These are phyloP conservation scores for Eragrostis tef DNA, from an alignment of 202 grass and related monocot species.

Conservation along the genomic window DNA sequence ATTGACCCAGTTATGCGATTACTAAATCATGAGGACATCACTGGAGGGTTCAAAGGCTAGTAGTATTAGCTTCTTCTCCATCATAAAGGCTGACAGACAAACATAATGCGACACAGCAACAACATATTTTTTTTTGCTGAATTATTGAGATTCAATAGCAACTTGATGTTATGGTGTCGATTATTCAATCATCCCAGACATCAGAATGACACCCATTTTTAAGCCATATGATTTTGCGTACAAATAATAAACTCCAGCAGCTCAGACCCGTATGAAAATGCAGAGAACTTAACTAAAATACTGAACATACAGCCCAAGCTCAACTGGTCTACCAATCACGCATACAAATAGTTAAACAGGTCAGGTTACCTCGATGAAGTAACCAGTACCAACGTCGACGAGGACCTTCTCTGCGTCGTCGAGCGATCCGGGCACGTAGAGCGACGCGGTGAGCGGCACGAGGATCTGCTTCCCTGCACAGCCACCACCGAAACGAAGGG, in stretches of 20 bases:
- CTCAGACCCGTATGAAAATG: not conserved
- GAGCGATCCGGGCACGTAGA: conserved; percentile 87
- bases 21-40: not conserved
- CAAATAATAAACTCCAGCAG: not conserved
- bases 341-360: not conserved
- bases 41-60: not conserved
- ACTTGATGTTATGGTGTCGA: not conserved
- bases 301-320: not conserved
- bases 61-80: not conserved
- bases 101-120: not conserved
- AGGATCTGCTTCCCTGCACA: conserved; percentile 86
- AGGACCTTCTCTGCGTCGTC: conserved; percentile 88
- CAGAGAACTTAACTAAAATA: not conserved
- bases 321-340: not conserved
- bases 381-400: conserved; percentile 92
- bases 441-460: conserved; percentile 88
- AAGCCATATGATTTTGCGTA: not conserved
- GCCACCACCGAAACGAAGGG: conserved; percentile 1
- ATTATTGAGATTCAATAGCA: conserved; percentile 6
- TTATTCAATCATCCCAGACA: not conserved
- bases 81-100: not conserved
- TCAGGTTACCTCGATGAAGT: conserved; percentile 87
- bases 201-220: not conserved
- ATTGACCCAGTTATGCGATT: not conserved
- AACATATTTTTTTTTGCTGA: not conserved